Evolutionary conservation across 345 rosid genomes (phyloP).

Genomic region (Firmiana major): DNA sequence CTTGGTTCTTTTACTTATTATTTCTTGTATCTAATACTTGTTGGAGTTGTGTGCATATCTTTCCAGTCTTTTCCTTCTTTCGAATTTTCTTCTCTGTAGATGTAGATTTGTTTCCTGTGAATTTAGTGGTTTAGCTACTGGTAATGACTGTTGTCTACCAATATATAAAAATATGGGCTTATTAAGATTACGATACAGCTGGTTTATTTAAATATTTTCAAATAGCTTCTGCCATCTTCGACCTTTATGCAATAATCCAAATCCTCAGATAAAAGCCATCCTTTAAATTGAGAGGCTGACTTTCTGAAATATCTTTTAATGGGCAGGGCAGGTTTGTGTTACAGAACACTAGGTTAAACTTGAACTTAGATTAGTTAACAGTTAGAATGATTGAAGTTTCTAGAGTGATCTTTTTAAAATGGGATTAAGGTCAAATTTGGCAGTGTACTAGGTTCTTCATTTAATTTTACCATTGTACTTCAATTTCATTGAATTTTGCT

Average conservation of each 20-base stretch:
- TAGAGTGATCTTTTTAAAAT: not conserved
- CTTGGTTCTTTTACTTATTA: not conserved
- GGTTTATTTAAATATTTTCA: not conserved
- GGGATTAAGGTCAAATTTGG: too few species aligned
- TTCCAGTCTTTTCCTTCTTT: not conserved
- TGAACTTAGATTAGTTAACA: not conserved
- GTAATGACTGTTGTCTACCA: not conserved
- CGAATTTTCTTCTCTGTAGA: not conserved
- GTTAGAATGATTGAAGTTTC: not conserved
- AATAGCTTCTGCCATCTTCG: not conserved
- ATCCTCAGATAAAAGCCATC: not conserved
- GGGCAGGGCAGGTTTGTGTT: not conserved
- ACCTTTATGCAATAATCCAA: not conserved
- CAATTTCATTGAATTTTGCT: too few species aligned
- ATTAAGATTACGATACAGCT: not conserved
- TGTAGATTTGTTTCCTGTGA: constrained; percentile 4
- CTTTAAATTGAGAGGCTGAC: not conserved
- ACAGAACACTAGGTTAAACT: not conserved
- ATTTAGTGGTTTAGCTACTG: not conserved
- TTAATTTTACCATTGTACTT: too few species aligned
- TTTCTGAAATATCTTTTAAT: not conserved
- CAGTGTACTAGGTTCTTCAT: too few species aligned
- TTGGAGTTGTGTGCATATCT: not conserved
- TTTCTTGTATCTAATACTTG: not conserved
- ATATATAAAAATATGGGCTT: not conserved